These are phyloP conservation scores for Neobulgaria alba DNA, from an alignment of 2,329 filamentous ascomycete species.

Conservation along the genomic window DNA sequence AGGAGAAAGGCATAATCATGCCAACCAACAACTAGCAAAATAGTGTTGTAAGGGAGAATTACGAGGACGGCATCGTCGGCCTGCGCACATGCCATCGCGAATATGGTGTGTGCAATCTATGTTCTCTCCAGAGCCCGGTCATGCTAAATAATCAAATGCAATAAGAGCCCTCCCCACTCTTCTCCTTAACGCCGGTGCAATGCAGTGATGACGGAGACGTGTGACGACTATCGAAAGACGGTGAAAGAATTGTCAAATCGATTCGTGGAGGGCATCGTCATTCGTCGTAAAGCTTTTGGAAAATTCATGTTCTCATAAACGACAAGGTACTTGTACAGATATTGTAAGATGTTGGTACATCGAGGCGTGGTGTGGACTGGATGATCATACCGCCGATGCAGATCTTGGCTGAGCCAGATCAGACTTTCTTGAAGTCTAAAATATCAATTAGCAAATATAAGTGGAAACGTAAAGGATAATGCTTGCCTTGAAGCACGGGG, in stretches of 20 bases:
- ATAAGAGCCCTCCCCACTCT: constrained; percentile 22
- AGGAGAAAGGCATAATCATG: too few species aligned
- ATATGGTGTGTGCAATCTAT: constrained; percentile 29
- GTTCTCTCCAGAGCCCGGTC: constrained; percentile 22
- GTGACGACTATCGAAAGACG: constrained; percentile 21
- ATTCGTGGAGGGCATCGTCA: constrained; percentile 11
- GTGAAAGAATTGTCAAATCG: constrained; percentile 13
- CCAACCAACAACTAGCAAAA: too few species aligned
- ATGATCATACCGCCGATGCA: constrained; percentile 26
- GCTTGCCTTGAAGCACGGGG: constrained; percentile 78
- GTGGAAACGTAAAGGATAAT: not conserved
- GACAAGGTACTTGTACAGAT: constrained; percentile 27
- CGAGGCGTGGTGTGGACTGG: constrained; percentile 16
- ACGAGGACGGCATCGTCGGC: constrained; percentile 34
- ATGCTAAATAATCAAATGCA: constrained; percentile 26
- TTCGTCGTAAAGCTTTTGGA: constrained; percentile 19
- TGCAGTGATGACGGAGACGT: constrained; percentile 21
- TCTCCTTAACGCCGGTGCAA: constrained; percentile 27
- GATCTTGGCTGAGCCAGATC: constrained; percentile 19
- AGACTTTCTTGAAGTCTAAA: constrained; percentile 31
- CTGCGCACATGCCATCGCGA: constrained; percentile 35
- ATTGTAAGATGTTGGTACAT: constrained; percentile 24
- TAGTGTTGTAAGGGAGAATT: constrained; percentile 28
- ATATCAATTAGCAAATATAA: constrained; percentile 5
- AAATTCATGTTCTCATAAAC: constrained; percentile 28